Evolutionary conservation across 2,329 filamentous ascomycete species (phyloP).

Genomic region (Amauroascus verrucosus): DNA sequence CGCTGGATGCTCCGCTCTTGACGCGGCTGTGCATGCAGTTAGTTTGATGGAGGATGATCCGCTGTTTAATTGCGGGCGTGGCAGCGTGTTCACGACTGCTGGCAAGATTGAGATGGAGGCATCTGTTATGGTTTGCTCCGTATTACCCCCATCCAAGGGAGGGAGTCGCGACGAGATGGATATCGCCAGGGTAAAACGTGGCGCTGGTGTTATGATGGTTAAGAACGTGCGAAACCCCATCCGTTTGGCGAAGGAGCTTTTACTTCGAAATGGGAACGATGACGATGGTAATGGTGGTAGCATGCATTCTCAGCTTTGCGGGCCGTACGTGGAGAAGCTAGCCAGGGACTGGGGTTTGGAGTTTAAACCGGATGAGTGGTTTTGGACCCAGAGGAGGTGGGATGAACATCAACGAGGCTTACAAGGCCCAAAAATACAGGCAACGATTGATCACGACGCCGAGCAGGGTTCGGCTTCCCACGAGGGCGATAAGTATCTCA

Average conservation of each 20-base stretch:
- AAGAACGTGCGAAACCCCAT: slow-evolving; percentile 70
- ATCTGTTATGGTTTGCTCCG: slow-evolving; percentile 66
- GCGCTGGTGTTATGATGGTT: slow-evolving; percentile 65
- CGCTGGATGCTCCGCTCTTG: slow-evolving; percentile 50
- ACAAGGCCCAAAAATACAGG: slow-evolving; percentile 24
- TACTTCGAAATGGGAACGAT: slow-evolving; percentile 38
- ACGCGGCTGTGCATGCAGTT: slow-evolving; percentile 66
- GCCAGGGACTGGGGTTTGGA: slow-evolving; percentile 55
- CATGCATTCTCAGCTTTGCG: slow-evolving; percentile 58
- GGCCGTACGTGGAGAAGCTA: slow-evolving; percentile 57
- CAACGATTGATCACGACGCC: slow-evolving; percentile 9
- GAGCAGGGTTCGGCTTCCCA: slow-evolving; percentile 31
- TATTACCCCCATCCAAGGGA: slow-evolving; percentile 14
- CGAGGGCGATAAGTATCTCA: slow-evolving; percentile 52
- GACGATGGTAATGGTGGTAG: slow-evolving; percentile 45
- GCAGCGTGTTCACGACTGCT: slow-evolving; percentile 75
- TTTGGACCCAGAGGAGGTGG: slow-evolving; percentile 69
- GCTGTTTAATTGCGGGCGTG: slow-evolving; percentile 74
- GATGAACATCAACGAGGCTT: slow-evolving; percentile 61
- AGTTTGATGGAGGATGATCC: slow-evolving; percentile 64
- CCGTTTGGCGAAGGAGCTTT: slow-evolving; percentile 57
- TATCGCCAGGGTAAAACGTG: slow-evolving; percentile 60
- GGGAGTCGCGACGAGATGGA: slow-evolving; percentile 3
- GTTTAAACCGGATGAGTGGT: slow-evolving; percentile 60
- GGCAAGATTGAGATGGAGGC: slow-evolving; percentile 81